These are phyloP conservation scores for Hypoxylon sp. DNA, from an alignment of 2,329 filamentous ascomycete genomes.

Conservation along the genomic window DNA sequence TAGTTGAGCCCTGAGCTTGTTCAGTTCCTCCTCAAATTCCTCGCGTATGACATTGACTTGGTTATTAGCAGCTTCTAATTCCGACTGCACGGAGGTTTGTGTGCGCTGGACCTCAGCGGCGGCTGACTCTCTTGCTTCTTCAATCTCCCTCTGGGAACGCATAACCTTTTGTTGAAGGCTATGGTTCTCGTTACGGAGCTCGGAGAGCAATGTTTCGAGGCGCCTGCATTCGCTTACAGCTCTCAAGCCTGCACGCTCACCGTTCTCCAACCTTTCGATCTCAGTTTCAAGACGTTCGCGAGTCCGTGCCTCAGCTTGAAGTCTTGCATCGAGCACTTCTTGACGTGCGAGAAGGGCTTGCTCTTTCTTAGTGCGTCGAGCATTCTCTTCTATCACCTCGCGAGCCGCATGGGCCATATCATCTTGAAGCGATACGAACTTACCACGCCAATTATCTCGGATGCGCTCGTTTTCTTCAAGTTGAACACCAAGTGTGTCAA, in stretches of 20 bases:
- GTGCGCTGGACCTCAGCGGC: constrained; percentile 83
- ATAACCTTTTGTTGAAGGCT: constrained; percentile 74
- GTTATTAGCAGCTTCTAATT: constrained; percentile 84
- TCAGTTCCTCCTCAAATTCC: constrained; percentile 82
- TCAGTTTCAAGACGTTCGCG: constrained; percentile 73
- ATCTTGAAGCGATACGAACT: constrained; percentile 85
- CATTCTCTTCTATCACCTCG: constrained; percentile 84
- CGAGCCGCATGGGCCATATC: constrained; percentile 83
- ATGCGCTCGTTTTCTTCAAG: constrained; percentile 86
- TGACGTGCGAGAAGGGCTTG: constrained; percentile 80
- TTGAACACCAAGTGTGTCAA: constrained; percentile 78
- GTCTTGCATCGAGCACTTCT: constrained; percentile 78
- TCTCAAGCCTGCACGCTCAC: constrained; percentile 71
- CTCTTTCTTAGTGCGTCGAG: constrained; percentile 79
- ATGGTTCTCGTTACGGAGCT: constrained; percentile 72
- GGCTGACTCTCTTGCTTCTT: constrained; percentile 82
- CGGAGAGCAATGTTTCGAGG: constrained; percentile 62
- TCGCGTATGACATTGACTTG: constrained; percentile 85
- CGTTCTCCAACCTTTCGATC: constrained; percentile 70
- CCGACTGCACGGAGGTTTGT: constrained; percentile 78
- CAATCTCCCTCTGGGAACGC: constrained; percentile 81
- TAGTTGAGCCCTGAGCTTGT: constrained; percentile 75
- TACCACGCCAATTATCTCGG: constrained; percentile 82
- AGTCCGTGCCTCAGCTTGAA: constrained; percentile 77
- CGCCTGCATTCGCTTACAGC: constrained; percentile 70